Evolutionary conservation across 345 rosid genomes (phyloP).

Genomic region (Sapria himalayana): DNA sequence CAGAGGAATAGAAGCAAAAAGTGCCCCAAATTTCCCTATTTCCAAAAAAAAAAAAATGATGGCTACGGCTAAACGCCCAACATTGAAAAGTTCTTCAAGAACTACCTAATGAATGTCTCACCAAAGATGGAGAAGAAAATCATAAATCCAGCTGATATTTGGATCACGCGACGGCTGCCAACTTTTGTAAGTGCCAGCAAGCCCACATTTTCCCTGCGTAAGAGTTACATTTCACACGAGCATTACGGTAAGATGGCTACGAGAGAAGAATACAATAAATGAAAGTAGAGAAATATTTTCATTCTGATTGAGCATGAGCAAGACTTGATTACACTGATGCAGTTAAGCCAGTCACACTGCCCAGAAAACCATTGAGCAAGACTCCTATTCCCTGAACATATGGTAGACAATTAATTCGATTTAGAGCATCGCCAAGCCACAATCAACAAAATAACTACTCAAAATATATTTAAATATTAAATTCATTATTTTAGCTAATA

Average conservation of each 20-base stretch:
- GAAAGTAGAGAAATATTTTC: not conserved
- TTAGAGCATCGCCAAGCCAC: too few species aligned
- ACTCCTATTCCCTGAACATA: slow-evolving; percentile 58
- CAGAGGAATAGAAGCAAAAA: slow-evolving; percentile 75
- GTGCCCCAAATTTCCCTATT: slow-evolving; percentile 85
- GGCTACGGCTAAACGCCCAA: too few species aligned
- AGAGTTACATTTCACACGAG: too few species aligned
- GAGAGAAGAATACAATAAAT: not conserved
- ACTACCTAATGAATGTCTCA: slow-evolving; percentile 10
- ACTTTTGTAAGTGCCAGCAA: slow-evolving; percentile 67
- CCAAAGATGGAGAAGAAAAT: slow-evolving; percentile 85
- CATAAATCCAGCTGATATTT: slow-evolving; percentile 87
- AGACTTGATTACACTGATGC: slow-evolving; percentile 46
- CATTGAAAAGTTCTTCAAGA: not conserved
- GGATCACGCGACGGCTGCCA: slow-evolving; percentile 88
- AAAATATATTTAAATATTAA: too few species aligned
- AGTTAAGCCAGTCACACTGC: slow-evolving; percentile 41
- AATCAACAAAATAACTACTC: too few species aligned
- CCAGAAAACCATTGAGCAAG: slow-evolving; percentile 44
- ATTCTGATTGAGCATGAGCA: too few species aligned
- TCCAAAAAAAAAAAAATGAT: too few species aligned
- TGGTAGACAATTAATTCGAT: too few species aligned
- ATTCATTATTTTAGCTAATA: too few species aligned
- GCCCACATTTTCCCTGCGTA: slow-evolving; percentile 71
- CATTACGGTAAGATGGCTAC: too few species aligned